Evolutionary conservation across 805 yeast species (phyloP).

Genomic region (Metschnikowia lunata): DNA sequence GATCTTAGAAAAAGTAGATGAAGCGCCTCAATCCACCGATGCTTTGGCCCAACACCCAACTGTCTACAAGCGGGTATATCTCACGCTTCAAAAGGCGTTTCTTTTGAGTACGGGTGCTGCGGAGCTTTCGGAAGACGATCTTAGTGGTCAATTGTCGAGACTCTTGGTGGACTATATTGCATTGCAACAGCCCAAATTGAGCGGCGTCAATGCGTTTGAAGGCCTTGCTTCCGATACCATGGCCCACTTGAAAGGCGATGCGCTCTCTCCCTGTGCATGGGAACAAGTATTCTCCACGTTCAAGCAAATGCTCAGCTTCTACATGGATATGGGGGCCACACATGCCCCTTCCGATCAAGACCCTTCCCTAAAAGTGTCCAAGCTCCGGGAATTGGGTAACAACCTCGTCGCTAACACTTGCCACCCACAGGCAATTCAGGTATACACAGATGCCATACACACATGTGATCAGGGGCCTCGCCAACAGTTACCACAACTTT

Average conservation of each 20-base stretch:
- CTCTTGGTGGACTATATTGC: constrained; percentile 7
- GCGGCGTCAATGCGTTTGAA: constrained; percentile 7
- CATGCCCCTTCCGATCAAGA: not conserved
- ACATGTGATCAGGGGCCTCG: constrained; percentile 15
- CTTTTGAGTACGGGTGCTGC: not conserved
- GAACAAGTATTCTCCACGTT: constrained; percentile 6
- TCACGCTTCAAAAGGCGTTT: constrained; percentile 15
- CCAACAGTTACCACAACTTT: constrained; percentile 26
- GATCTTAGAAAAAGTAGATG: constrained; percentile 15
- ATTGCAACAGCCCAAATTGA: constrained; percentile 5
- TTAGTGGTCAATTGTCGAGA: constrained; percentile 1
- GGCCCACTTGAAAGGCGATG: constrained; percentile 4
- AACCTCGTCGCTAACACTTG: constrained; percentile 34
- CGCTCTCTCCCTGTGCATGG: constrained; percentile 5
- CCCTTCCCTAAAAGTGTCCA: constrained; percentile 2
- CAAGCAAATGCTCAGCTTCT: constrained; percentile 6
- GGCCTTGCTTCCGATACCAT: constrained; percentile 8
- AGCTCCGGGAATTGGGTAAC: constrained; percentile 38
- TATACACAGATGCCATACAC: constrained; percentile 35
- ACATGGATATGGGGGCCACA: not conserved
- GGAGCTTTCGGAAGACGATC: not conserved
- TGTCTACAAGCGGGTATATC: constrained; percentile 17
- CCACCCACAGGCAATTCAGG: constrained; percentile 37
- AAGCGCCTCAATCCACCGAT: constrained; percentile 1
- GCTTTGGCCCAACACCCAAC: constrained; percentile 14